phyloP scores from a whole-genome alignment of 805 yeast species.

The Wickerhamiella dianesei region DNA sequence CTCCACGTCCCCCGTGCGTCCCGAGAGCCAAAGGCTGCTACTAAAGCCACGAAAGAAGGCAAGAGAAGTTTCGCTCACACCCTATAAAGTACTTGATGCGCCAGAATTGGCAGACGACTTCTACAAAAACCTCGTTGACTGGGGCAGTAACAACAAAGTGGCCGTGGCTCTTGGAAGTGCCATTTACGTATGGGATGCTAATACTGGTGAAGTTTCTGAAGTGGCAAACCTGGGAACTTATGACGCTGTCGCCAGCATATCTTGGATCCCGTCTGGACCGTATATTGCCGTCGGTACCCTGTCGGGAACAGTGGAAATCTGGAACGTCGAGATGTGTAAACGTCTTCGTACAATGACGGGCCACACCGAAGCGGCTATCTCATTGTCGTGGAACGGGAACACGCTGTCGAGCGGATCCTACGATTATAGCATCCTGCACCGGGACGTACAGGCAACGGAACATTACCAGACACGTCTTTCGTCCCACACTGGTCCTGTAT shows the following conservation, averaged over 20 bases:
- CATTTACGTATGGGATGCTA: conserved; percentile 85
- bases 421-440: conserved; percentile 69
- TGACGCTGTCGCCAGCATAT: conserved; percentile 67
- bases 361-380: conserved; percentile 69
- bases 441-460: conserved; percentile 81
- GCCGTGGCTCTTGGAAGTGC: conserved; percentile 84
- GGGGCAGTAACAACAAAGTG: conserved; percentile 82
- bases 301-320: conserved; percentile 78
- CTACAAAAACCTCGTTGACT: conserved; percentile 79
- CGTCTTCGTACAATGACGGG: conserved; percentile 89
- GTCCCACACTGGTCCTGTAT: conserved; percentile 83
- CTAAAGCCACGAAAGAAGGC: conserved; percentile 72
- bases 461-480: conserved; percentile 63
- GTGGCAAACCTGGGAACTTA: conserved; percentile 57
- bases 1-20: conserved; percentile 34
- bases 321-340: conserved; percentile 76
- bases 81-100: conserved; percentile 88
- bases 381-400: conserved; percentile 91
- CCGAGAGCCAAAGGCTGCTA: conserved; percentile 68
- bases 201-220: conserved; percentile 67
- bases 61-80: conserved; percentile 69
- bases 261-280: conserved; percentile 92
- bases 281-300: conserved; percentile 88
- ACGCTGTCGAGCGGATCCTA: conserved; percentile 76
- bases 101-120: conserved; percentile 92